phyloP scores from a whole-genome alignment of 2,329 filamentous ascomycete species.

The Talaromyces pinophilus region DNA sequence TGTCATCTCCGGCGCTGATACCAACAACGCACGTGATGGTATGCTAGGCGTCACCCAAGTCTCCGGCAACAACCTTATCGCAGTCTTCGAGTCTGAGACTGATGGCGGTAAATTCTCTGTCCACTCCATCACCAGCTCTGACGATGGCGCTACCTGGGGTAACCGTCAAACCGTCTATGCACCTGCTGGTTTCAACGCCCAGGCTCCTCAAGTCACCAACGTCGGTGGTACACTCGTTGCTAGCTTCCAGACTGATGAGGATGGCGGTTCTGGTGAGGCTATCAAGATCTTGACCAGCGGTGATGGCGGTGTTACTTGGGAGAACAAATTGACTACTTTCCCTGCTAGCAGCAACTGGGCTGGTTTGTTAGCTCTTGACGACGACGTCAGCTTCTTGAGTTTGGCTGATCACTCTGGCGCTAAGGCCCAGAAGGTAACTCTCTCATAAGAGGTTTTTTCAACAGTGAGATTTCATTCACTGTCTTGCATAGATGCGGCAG shows the following conservation, averaged over 20 bases:
- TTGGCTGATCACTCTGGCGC: slow-evolving; percentile 14
- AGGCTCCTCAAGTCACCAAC: slow-evolving; percentile 20
- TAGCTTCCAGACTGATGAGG: slow-evolving; percentile 21
- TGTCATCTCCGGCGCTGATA: slow-evolving; percentile 13
- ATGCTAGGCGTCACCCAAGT: slow-evolving; percentile 19
- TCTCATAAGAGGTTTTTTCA: not conserved
- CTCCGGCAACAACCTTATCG: slow-evolving; percentile 11
- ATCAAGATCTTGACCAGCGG: slow-evolving; percentile 18
- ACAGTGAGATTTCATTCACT: not conserved
- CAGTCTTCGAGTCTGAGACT: slow-evolving; percentile 16
- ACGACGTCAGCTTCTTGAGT: not conserved
- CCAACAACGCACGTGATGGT: slow-evolving; percentile 13
- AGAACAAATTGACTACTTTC: slow-evolving; percentile 14
- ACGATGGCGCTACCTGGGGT: slow-evolving; percentile 17
- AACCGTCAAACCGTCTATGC: slow-evolving; percentile 18
- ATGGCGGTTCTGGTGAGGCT: slow-evolving; percentile 1
- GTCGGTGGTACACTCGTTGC: slow-evolving; percentile 19
- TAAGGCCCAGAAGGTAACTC: slow-evolving; percentile 11
- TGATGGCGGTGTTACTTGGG: slow-evolving; percentile 19
- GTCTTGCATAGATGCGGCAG: not conserved
- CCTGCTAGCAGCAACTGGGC: slow-evolving; percentile 16
- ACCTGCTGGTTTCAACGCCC: slow-evolving; percentile 9
- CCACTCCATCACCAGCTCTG: slow-evolving; percentile 18
- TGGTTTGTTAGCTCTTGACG: slow-evolving; percentile 15
- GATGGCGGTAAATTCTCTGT: slow-evolving; percentile 13